Evolutionary conservation across 768 basidiomycete species (phyloP).

Genomic region (Psilocybe tampanensis): DNA sequence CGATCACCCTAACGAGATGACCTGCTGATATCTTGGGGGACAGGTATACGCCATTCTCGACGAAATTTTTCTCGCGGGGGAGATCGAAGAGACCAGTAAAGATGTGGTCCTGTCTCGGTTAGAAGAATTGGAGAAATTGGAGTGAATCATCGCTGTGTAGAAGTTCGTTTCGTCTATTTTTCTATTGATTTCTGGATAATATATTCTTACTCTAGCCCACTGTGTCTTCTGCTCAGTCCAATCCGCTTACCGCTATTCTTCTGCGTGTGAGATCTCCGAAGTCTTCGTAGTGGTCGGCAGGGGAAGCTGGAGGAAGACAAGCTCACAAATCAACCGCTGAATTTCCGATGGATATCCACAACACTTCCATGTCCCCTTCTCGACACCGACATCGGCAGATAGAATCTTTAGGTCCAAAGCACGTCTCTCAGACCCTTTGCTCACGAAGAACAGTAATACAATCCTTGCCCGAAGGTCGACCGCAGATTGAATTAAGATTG

Average conservation of each 20-base stretch:
- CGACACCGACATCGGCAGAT: slow-evolving; percentile 9
- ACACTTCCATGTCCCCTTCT: slow-evolving; percentile 7
- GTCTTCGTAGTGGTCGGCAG: background rate
- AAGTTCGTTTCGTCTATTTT: slow-evolving; percentile 12
- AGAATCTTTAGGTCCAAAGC: background rate
- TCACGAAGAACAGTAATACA: slow-evolving; percentile 12
- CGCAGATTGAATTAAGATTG: slow-evolving; percentile 13
- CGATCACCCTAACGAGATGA: background rate
- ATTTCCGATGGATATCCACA: slow-evolving; percentile 19
- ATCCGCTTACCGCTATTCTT: background rate
- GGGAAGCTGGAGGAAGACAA: background rate
- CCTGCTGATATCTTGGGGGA: background rate
- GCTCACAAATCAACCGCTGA: slow-evolving; percentile 14
- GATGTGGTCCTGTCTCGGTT: slow-evolving; percentile 90
- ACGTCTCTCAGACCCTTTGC: slow-evolving; percentile 1
- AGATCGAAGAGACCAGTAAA: slow-evolving; percentile 98
- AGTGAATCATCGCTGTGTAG: slow-evolving; percentile 42
- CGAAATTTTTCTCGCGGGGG: slow-evolving; percentile 97
- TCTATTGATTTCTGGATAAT: slow-evolving; percentile 2
- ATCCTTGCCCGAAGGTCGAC: slow-evolving; percentile 15
- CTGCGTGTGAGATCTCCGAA: background rate
- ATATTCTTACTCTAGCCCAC: background rate
- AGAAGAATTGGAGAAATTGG: slow-evolving; percentile 92
- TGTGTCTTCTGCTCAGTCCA: background rate
- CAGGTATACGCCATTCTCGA: slow-evolving; percentile 98